Conservation (phyloP, 148 eudicot species). For the Rhododendron mucronatum region DNA sequence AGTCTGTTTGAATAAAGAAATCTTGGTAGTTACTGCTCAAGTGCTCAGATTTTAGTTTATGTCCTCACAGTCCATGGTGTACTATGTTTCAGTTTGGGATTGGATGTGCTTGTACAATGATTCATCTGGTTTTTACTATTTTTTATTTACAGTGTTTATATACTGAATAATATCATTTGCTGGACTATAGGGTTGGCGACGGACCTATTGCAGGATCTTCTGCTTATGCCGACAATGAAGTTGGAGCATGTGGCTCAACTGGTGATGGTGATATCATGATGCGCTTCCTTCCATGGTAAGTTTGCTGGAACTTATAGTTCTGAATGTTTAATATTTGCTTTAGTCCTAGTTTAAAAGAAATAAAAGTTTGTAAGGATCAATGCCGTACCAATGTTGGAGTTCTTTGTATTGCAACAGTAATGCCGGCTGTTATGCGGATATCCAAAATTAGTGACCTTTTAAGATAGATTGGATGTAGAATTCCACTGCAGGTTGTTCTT, state of each 20-base stretch:
- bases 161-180: conserved; percentile 13
- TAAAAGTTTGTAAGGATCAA: neutral
- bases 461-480: neutral
- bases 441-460: neutral
- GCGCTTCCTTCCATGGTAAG: conserved; percentile 98
- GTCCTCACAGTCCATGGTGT: neutral
- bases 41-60: neutral
- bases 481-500: neutral
- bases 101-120: neutral
- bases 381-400: neutral
- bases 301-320: neutral
- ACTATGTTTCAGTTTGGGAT: neutral
- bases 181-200: conserved; percentile 78
- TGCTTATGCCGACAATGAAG: conserved; percentile 86
- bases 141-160: neutral
- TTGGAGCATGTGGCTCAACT: conserved; percentile 96
- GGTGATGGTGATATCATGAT: conserved; percentile 99
- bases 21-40: neutral
- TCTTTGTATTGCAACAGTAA: neutral
- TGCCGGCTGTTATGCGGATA: neutral
- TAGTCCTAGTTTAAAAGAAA: neutral
- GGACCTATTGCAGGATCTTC: conserved; percentile 97
- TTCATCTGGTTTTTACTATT: neutral
- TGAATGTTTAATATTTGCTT: neutral
- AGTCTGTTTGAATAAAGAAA: neutral